Conservation (phyloP, 163 green algal genomes). For the Chloroidium sp. region DNA sequence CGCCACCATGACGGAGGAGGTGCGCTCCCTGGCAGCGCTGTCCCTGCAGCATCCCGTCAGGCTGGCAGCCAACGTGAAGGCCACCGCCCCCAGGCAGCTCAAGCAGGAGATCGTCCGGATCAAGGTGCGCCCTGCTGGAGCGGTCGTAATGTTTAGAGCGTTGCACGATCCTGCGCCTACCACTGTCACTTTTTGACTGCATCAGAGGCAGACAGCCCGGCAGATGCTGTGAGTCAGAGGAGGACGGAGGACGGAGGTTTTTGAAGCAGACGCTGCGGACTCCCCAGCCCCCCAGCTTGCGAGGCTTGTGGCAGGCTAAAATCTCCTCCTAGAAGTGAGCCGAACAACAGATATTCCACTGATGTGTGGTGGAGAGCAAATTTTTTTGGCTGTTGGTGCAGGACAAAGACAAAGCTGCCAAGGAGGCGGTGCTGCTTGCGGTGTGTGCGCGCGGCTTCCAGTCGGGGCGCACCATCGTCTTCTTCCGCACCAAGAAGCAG, state of each 20-base stretch:
- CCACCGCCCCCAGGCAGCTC: slow-evolving; percentile 60
- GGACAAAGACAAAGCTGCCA: slow-evolving; percentile 28
- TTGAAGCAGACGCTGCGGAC: background rate
- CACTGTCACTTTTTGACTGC: background rate
- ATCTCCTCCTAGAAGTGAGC: too few relatives aligned
- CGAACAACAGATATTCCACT: too few relatives aligned
- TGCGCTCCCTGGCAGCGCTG: slow-evolving; percentile 67
- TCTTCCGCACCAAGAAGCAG: slow-evolving; percentile 81
- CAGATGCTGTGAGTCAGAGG: background rate
- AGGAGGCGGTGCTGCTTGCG: slow-evolving; percentile 83
- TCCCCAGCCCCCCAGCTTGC: too few relatives aligned
- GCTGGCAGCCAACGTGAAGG: slow-evolving; percentile 74
- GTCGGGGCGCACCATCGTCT: slow-evolving; percentile 73
- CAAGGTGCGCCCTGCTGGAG: slow-evolving; percentile 25
- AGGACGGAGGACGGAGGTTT: background rate
- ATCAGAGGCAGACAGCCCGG: background rate
- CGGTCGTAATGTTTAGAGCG: background rate
- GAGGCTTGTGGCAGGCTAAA: too few relatives aligned
- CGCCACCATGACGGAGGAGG: slow-evolving; percentile 88
- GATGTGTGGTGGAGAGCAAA: too few relatives aligned
- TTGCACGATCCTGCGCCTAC: background rate
- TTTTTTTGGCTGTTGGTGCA: background rate
- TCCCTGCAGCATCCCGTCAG: slow-evolving; percentile 80
- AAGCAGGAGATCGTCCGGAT: slow-evolving; percentile 87
- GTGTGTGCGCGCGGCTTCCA: slow-evolving; percentile 67